Conservation (phyloP, 129 eudicot species). For the Helianthus annuus region HanXRQr2.0-SUNRISE NC_035438.2:3966621-3967120, state of each 20-base stretch:
- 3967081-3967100: not conserved
- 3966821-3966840: constrained; percentile 67
- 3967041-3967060: constrained; percentile 57
- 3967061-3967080: constrained; percentile 1
- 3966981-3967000: constrained; percentile 81
- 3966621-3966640: no score
- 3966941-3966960: not conserved
- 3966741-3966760: constrained; percentile 8
- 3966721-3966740: constrained; percentile 17
- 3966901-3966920: not conserved
- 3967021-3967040: constrained; percentile 73
- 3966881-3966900: not conserved
- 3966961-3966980: constrained; percentile 91
- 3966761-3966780: constrained; percentile 17
- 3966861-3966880: constrained; percentile 58
- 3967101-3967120: constrained; percentile 63
- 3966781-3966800: constrained; percentile 46
- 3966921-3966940: not conserved
- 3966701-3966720: not conserved
- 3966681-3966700: not conserved
- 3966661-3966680: not conserved
- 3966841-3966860: constrained; percentile 89
- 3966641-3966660: constrained; percentile 1
- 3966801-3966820: constrained; percentile 47
- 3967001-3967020: constrained; percentile 56